Evolutionary conservation across 2,329 filamentous ascomycete species (phyloP), one percentile per base, ranked within the genome.

Genomic region (Ophiostoma novo-ulmi): DNA sequence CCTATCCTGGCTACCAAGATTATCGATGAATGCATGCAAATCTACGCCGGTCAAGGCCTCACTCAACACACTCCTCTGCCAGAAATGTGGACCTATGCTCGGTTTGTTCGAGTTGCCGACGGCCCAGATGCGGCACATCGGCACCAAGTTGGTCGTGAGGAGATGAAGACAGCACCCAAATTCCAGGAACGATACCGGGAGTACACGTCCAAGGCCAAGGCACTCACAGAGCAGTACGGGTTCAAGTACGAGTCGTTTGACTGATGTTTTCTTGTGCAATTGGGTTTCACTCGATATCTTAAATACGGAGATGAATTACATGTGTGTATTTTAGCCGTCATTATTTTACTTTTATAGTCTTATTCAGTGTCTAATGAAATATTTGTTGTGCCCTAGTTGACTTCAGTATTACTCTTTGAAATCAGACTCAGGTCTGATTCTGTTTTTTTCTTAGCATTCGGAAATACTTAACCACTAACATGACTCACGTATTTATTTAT

Each of bases 11-110:
- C 91, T 1, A 85, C 97, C 75, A 88, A 88, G 31, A 92, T 97
- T 76, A 94, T 99, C 76, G 95, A 99, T 83, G 91, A 94, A 73
- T 94, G 94, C 0, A 89, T 98, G 22, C 94, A 98, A 85, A 87
- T 92, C 0, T 97, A 94, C 76, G 94, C 94, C 71, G 94, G 89
- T 72, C 93, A 91, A 5, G 94, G 94, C 78, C 91, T 98, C 66
- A 92, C 88, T 76, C 95, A 98, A 83, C 95, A 98, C 78, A 98
- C 95, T 1, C 95, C 95, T n/a, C 83, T 98, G 75, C 94, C 93
- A n/a, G 86, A 85, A 78, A 89, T 94, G 87, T 97, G 92, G 88
- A 88, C 92, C n/a, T 83, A 86, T 71, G 91, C 93, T 76, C 85
- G 93, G 71, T 97, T 93, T 6, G 84, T 97, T 80, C 85, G 92